Evolutionary conservation across 2,329 filamentous ascomycete genomes (phyloP).

Genomic region (Cladobotryum mycophilum): DNA sequence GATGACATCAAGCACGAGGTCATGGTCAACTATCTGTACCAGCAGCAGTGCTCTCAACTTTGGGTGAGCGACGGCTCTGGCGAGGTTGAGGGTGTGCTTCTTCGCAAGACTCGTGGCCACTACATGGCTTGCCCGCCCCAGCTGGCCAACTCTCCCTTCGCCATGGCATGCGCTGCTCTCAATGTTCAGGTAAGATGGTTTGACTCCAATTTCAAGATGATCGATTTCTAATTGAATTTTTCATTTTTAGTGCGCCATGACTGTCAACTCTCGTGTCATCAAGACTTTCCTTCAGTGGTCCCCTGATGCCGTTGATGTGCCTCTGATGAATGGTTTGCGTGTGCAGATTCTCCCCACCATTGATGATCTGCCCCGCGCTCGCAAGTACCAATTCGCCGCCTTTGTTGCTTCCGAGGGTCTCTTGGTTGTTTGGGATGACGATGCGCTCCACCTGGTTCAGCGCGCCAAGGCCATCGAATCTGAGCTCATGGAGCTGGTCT

Average conservation of each 20-base stretch:
- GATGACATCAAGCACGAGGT: slow-evolving; percentile 75
- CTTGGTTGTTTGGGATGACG: slow-evolving; percentile 77
- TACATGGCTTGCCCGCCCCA: slow-evolving; percentile 69
- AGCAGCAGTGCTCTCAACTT: slow-evolving; percentile 67
- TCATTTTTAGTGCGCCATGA: slow-evolving; percentile 66
- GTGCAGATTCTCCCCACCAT: slow-evolving; percentile 70
- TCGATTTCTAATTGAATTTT: not conserved
- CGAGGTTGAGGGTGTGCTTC: slow-evolving; percentile 63
- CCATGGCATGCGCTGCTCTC: slow-evolving; percentile 57
- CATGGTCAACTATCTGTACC: slow-evolving; percentile 78
- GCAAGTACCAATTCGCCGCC: slow-evolving; percentile 75
- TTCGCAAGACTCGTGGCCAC: slow-evolving; percentile 60
- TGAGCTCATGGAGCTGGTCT: slow-evolving; percentile 71
- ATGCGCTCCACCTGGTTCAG: slow-evolving; percentile 62
- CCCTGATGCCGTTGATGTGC: slow-evolving; percentile 67
- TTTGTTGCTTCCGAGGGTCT: slow-evolving; percentile 67
- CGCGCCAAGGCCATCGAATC: slow-evolving; percentile 67
- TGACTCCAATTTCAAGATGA: not conserved
- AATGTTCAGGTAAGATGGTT: slow-evolving; percentile 57
- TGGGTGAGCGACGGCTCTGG: slow-evolving; percentile 68
- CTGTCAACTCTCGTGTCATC: slow-evolving; percentile 72
- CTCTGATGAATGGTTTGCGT: slow-evolving; percentile 68
- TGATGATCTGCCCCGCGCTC: slow-evolving; percentile 61
- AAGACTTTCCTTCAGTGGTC: slow-evolving; percentile 71
- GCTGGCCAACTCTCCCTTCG: slow-evolving; percentile 56